A percentile compares a stretch with the other conserved stretches of the same genome.
Evolutionary conservation across 169 alveolate species (phyloP).

Genomic region (Perkinsus marinus): DNA sequence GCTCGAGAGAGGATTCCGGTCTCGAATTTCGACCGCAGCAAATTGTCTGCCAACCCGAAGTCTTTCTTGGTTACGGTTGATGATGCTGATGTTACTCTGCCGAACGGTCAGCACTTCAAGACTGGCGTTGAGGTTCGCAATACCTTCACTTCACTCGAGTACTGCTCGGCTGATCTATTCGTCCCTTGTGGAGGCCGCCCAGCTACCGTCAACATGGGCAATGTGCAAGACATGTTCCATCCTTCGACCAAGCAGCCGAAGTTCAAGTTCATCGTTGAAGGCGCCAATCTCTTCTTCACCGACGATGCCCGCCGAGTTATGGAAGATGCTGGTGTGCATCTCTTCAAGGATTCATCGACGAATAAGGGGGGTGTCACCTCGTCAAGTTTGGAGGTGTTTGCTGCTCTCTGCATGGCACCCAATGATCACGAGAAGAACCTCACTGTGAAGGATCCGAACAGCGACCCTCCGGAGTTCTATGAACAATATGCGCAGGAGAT

Average conservation of each 20-base stretch:
- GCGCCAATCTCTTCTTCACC: conserved; percentile 65
- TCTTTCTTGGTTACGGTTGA: conserved; percentile 6
- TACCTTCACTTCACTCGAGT: conserved; percentile 36
- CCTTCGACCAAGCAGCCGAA: conserved; percentile 7
- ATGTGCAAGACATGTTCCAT: conserved; percentile 41
- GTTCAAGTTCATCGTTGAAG: conserved; percentile 60
- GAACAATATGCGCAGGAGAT: conserved; percentile 2
- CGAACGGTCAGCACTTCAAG: conserved; percentile 45
- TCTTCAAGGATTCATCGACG: conserved; percentile 56
- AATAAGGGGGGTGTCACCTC: conserved; percentile 64
- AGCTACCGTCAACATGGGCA: conserved; percentile 44
- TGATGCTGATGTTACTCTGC: conserved; percentile 23
- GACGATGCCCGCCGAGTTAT: conserved; percentile 57
- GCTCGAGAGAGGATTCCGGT: conserved; percentile 29
- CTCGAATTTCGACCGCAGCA: not conserved
- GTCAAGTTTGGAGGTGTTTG: conserved; percentile 52
- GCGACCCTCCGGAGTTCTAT: conserved; percentile 4
- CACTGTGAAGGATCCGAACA: not conserved
- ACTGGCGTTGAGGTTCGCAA: conserved; percentile 57
- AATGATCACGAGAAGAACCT: not conserved
- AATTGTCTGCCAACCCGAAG: not conserved
- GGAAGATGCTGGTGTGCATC: conserved; percentile 45
- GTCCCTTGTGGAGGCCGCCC: conserved; percentile 77
- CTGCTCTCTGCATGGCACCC: conserved; percentile 11
- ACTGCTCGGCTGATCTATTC: conserved; percentile 50